Evolutionary conservation across 805 yeast species (phyloP).

Genomic region (Candida gorgasii): DNA sequence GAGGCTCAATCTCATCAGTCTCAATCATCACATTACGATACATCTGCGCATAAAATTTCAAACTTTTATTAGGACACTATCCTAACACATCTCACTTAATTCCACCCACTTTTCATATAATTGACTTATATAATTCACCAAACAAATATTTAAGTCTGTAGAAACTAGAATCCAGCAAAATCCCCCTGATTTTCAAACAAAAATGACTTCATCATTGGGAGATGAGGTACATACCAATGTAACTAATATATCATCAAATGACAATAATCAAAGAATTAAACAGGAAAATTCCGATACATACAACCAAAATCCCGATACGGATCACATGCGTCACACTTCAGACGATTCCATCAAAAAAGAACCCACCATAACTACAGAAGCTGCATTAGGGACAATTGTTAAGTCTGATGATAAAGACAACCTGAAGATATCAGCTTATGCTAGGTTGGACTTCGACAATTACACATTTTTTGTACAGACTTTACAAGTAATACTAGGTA

Average conservation of each 20-base stretch:
- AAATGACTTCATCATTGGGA: slow-evolving; percentile 19
- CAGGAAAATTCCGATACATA: neutral
- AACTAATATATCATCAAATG: neutral
- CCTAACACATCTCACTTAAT: neutral
- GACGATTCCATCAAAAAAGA: slow-evolving; percentile 3
- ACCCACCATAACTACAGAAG: slow-evolving; percentile 15
- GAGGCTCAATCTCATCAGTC: too few species aligned
- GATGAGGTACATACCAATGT: slow-evolving; percentile 17
- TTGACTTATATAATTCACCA: neutral
- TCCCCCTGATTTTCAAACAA: neutral
- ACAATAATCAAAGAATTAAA: neutral
- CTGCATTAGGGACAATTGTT: slow-evolving; percentile 12
- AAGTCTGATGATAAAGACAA: slow-evolving; percentile 15
- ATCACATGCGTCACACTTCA: neutral
- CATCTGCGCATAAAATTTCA: slow-evolving; percentile 8
- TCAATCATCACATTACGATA: too few species aligned
- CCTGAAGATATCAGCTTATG: slow-evolving; percentile 56
- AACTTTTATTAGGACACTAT: slow-evolving; percentile 2
- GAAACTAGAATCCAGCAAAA: neutral
- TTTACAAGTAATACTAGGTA: slow-evolving; percentile 88
- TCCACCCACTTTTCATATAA: neutral
- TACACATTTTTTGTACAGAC: slow-evolving; percentile 97
- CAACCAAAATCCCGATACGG: neutral
- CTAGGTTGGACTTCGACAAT: slow-evolving; percentile 84
- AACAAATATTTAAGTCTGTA: neutral